These are phyloP conservation scores for Colletotrichum sp. DNA, from an alignment of 2,329 filamentous ascomycete species.

Conservation along the genomic window DNA sequence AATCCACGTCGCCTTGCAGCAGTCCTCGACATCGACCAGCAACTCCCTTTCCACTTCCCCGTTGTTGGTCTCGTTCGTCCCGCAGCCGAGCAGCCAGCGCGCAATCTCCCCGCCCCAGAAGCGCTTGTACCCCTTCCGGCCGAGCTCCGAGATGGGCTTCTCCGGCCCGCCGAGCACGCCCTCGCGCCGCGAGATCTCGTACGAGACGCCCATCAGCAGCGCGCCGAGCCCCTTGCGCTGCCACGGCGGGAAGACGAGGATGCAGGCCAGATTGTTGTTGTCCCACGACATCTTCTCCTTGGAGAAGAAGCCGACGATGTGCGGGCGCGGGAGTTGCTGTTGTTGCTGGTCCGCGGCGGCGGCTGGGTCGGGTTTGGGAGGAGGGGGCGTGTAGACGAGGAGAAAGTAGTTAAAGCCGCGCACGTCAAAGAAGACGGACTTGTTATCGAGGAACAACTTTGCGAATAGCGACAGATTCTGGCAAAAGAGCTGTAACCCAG, in stretches of 20 bases:
- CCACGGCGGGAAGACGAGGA: slow-evolving; percentile 94
- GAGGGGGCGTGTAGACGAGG: slow-evolving; percentile 75
- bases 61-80: not conserved
- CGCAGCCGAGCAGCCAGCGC: slow-evolving; percentile 61
- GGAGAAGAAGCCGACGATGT: slow-evolving; percentile 94
- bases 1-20: slow-evolving; percentile 83
- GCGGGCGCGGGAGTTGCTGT: slow-evolving; percentile 36
- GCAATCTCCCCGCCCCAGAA: slow-evolving; percentile 89
- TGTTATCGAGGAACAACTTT: slow-evolving; percentile 97
- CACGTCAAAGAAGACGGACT: slow-evolving; percentile 98
- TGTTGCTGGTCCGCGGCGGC: not conserved
- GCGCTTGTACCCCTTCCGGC: slow-evolving; percentile 79
- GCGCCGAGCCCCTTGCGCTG: slow-evolving; percentile 89
- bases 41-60: slow-evolving; percentile 22
- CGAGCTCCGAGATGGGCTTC: slow-evolving; percentile 88
- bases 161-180: slow-evolving; percentile 89
- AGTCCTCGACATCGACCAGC: slow-evolving; percentile 71
- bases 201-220: slow-evolving; percentile 90
- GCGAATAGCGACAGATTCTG: slow-evolving; percentile 96
- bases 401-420: slow-evolving; percentile 94
- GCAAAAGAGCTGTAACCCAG: slow-evolving; percentile 71
- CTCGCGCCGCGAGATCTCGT: slow-evolving; percentile 87
- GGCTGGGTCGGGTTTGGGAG: slow-evolving; percentile 31
- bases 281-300: slow-evolving; percentile 99
- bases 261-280: slow-evolving; percentile 96